Evolutionary conservation across 208 protist species (phyloP).

Genomic region (Trypanosoma avium): DNA sequence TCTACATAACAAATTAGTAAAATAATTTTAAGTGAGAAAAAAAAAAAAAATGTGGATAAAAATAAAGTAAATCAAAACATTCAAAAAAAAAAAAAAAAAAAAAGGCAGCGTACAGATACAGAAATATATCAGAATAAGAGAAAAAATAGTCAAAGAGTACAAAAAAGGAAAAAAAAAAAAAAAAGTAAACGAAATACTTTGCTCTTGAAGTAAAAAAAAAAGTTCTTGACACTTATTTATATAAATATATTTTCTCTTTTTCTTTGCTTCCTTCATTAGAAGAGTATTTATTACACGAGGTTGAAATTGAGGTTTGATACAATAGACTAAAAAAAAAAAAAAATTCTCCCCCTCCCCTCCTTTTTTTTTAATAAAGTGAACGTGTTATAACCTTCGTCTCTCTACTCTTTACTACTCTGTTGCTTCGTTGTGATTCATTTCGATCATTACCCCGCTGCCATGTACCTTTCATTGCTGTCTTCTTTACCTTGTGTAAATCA

Average conservation of each 20-base stretch:
- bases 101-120: no score
- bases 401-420: neutral
- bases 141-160: neutral
- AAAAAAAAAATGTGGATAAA: neutral
- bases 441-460: neutral
- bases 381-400: conserved; percentile 44
- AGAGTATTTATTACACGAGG: neutral
- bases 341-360: no score
- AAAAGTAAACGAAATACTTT: no score
- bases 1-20: no score
- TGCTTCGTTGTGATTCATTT: conserved; percentile 14
- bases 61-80: neutral
- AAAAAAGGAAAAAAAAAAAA: conserved; percentile 2
- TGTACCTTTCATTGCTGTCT: neutral
- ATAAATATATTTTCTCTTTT: neutral
- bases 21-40: no score
- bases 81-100: neutral
- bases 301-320: neutral
- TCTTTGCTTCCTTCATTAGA: neutral
- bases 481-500: neutral
- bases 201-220: no score
- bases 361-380: conserved; percentile 61
- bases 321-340: no score
- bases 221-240: no score
- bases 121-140: neutral